Conservation (phyloP, 306 rosid genomes). For the Cucurbita pepo region DNA sequence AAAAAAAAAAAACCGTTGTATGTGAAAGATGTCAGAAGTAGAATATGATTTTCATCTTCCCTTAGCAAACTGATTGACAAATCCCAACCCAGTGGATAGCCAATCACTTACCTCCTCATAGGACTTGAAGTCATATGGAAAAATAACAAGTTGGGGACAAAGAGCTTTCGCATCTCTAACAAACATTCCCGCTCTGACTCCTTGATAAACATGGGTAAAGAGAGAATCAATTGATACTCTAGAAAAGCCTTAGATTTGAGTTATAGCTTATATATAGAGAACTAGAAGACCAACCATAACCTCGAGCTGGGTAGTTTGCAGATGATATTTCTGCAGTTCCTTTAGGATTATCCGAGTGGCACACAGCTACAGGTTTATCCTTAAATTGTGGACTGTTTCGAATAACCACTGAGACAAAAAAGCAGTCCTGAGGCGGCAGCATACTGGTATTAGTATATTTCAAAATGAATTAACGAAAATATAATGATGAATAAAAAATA, state of each 20-base stretch:
- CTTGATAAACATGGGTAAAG: constrained; percentile 17
- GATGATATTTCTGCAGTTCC: constrained; percentile 97
- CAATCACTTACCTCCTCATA: constrained; percentile 56
- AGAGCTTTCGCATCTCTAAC: constrained; percentile 77
- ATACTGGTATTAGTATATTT: constrained; percentile 12
- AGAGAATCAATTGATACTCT: constrained; percentile 5
- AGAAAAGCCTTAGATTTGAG: not conserved
- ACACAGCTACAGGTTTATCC: constrained; percentile 81
- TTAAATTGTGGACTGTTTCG: constrained; percentile 45
- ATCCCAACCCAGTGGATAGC: not conserved
- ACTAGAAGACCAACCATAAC: constrained; percentile 45
- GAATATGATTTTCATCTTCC: not conserved
- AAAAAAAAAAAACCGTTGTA: not conserved
- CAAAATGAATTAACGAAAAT: not conserved
- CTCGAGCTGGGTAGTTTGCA: constrained; percentile 92
- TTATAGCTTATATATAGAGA: not conserved
- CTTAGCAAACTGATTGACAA: constrained; percentile 7
- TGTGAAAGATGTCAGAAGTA: not conserved
- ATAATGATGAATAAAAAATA: not conserved
- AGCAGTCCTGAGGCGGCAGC: constrained; percentile 61
- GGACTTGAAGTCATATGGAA: constrained; percentile 86
- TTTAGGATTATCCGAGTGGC: constrained; percentile 75
- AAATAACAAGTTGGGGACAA: constrained; percentile 64
- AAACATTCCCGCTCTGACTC: constrained; percentile 85
- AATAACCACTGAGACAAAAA: constrained; percentile 81